Percentiles rank a stretch among this genome's conserved stretches.
phyloP scores from a whole-genome alignment of 2,329 filamentous ascomycete species.

The Colletotrichum salicis region DNA sequence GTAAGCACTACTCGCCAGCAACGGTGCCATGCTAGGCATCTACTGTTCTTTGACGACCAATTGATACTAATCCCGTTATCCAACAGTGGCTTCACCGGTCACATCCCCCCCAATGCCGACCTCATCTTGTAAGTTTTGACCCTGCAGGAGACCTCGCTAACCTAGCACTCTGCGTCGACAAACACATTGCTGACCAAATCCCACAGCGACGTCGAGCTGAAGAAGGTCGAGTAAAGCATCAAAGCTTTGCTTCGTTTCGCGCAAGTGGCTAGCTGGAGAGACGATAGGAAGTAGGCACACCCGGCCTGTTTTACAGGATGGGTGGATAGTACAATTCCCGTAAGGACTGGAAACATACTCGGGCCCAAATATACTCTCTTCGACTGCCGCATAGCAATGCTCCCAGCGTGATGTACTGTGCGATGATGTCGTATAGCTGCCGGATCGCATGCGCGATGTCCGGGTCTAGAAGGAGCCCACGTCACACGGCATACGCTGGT shows the following conservation, averaged over 20 bases:
- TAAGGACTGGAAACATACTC: background rate
- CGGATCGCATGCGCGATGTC: background rate
- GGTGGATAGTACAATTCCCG: background rate
- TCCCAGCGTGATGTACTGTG: too few relatives aligned
- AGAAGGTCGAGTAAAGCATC: constrained; percentile 66
- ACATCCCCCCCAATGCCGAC: constrained; percentile 79
- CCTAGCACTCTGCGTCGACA: too few relatives aligned
- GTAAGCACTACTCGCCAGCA: constrained; percentile 52
- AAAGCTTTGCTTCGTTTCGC: constrained; percentile 34
- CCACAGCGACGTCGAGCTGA: constrained; percentile 74
- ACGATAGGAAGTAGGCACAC: background rate
- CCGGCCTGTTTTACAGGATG: background rate
- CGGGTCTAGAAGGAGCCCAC: background rate
- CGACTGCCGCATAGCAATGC: background rate
- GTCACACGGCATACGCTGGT: background rate
- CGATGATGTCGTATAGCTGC: background rate
- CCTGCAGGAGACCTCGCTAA: background rate
- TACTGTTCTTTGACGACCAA: background rate
- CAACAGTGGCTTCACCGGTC: constrained; percentile 77
- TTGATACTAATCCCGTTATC: background rate
- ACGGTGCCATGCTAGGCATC: background rate
- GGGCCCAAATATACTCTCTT: background rate
- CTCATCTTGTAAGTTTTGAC: constrained; percentile 80
- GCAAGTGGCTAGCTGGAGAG: background rate
- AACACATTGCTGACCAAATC: constrained; percentile 20